Base-by-base conservation (phyloP, 1,139 yeast genomes). In the Lodderomyces jiufengensis region DNA sequence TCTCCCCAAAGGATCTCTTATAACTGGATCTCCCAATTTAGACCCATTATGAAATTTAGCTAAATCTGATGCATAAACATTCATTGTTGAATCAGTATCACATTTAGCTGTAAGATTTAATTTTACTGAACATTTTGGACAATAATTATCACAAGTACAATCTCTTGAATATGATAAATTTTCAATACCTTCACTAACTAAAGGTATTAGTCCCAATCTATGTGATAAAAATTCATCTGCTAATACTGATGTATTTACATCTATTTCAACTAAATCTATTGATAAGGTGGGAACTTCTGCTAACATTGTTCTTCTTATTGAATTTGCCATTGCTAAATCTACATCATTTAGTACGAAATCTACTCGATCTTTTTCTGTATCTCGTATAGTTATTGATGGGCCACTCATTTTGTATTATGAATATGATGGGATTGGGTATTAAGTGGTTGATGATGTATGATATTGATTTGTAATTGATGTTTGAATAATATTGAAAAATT, bases 151-250 rank as follows among this genome's bases (percentile, higher is more conserved):
- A 68, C 99, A 92, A 29, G 95, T 88, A 61, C 99, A 92, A 59
- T 92, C 98, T 53, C 97, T 76, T 27, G 95, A 83, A 61, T 87
- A 88, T 29, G 83, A 74, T 46, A 86, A 61, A 42, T 77, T 70
- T 40, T 88, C 96, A 33, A 90, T 87, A 38, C 87, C 92, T 34
- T 81, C 78, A 51, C 95, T 82, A 45, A 83, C 83, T 36, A 92
- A 67, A 1, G 99, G 98, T 40, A 94, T 78, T 37, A 92, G 70
- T 29, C 99, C 99, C 44, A 92, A 65, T 54, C 99, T 71, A 59
- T 92, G 99, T 22, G 97, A 80, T 40, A 92, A 76, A 54, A 92
- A 92, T 61, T 92, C 99, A 59, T 92, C 99, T 2, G 98, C 98
- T 47, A 92, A 67, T 12, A 94, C 98, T 12, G 95, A 82, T 1